These are phyloP conservation scores for Russula foetens DNA, from an alignment of 768 basidiomycete species.

Conservation along the genomic window DNA sequence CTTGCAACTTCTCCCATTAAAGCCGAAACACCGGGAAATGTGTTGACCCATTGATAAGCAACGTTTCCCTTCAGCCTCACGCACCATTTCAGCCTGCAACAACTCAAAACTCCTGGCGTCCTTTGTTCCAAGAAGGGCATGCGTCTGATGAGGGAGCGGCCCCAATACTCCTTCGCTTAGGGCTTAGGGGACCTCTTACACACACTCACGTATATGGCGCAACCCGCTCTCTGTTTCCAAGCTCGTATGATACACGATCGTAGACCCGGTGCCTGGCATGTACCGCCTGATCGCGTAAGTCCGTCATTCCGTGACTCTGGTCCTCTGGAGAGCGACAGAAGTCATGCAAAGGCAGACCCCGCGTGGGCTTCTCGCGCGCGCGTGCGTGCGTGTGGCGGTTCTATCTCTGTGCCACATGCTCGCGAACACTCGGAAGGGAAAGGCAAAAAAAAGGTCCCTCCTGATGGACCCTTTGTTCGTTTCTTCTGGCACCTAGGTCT, in stretches of 20 bases:
- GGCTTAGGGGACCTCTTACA: neutral
- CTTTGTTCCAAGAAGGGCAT: constrained; percentile 1
- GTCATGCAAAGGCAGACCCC: neutral
- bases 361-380: neutral
- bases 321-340: neutral
- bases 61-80: neutral
- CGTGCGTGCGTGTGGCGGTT: neutral
- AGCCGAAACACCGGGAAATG: neutral
- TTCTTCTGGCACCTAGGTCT: neutral
- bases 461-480: neutral
- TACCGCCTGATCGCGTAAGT: neutral
- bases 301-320: constrained; percentile 2
- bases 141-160: neutral
- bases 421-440: neutral
- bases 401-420: constrained; percentile 6
- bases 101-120: neutral
- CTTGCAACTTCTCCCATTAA: neutral
- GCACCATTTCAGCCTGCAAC: neutral
- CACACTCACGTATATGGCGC: neutral
- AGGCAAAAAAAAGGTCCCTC: neutral
- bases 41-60: neutral
- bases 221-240: neutral
- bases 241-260: neutral
- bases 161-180: neutral
- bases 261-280: neutral